Conservation (phyloP, 148 eudicot genomes). For the Fagopyrum homotropicum region DNA sequence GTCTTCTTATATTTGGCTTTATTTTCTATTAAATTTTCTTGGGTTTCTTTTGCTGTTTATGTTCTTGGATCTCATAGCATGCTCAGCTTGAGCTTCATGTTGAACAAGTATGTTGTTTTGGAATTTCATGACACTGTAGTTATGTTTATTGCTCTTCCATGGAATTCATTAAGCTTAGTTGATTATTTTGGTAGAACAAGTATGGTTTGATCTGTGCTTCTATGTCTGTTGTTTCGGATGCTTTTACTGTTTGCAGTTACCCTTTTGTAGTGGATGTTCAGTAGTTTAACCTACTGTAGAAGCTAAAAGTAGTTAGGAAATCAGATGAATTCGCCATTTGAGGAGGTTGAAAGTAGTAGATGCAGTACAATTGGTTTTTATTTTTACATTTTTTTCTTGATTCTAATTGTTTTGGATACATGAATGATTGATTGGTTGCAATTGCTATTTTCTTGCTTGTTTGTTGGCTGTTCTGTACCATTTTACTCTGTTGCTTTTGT, state of each 20-base stretch:
- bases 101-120: neutral
- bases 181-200: neutral
- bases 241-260: neutral
- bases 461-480: slow-evolving; percentile 1
- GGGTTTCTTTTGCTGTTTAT: neutral
- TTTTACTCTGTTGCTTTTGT: neutral
- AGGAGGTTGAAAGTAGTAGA: neutral
- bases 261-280: slow-evolving; percentile 1
- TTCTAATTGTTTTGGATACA: too few relatives aligned
- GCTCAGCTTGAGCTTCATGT: neutral
- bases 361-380: neutral
- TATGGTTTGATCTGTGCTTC: neutral
- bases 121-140: neutral
- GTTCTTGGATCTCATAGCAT: slow-evolving; percentile 6
- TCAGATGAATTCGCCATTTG: neutral
- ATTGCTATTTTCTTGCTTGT: neutral
- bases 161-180: neutral
- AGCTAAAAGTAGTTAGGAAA: neutral
- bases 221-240: neutral
- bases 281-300: neutral
- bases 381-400: neutral
- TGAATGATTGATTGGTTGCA: neutral
- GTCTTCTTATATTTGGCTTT: neutral
- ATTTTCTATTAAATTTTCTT: neutral
- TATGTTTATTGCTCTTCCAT: neutral